A percentile compares a stretch with the other conserved stretches of the same genome.
phyloP scores from a whole-genome alignment of 2,329 filamentous ascomycete genomes.

The Setomelanomma holmii region DNA sequence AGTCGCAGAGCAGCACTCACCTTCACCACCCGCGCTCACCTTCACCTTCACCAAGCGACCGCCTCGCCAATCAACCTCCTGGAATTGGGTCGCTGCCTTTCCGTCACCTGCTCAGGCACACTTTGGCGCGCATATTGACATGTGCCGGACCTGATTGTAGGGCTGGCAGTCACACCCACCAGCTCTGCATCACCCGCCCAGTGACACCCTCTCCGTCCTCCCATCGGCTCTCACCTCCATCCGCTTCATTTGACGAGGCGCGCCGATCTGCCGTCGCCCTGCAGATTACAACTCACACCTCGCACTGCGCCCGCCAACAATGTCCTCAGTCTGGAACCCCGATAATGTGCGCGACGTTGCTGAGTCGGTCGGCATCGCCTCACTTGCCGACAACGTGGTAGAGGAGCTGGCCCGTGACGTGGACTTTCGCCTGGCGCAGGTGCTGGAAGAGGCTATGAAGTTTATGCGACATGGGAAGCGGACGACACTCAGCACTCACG shows the following conservation, averaged over 20 bases:
- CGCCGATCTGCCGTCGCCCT: slow-evolving; percentile 15
- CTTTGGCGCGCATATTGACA: slow-evolving; percentile 38
- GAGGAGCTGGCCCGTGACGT: slow-evolving; percentile 91
- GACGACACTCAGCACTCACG: slow-evolving; percentile 85
- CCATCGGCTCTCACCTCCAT: slow-evolving; percentile 19
- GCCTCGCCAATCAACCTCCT: neutral
- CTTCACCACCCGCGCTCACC: neutral
- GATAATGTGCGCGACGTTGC: slow-evolving; percentile 96
- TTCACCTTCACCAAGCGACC: neutral
- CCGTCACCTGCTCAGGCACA: too few species aligned
- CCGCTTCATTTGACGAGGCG: slow-evolving; percentile 13
- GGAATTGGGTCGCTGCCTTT: neutral
- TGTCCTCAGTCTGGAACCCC: slow-evolving; percentile 81
- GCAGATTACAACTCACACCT: slow-evolving; percentile 12
- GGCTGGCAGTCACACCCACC: slow-evolving; percentile 39
- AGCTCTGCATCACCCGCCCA: slow-evolving; percentile 29
- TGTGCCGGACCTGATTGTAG: slow-evolving; percentile 39
- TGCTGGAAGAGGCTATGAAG: slow-evolving; percentile 91
- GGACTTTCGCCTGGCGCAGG: slow-evolving; percentile 92
- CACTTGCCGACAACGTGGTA: slow-evolving; percentile 83
- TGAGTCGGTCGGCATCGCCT: slow-evolving; percentile 88
- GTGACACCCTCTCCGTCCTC: slow-evolving; percentile 33
- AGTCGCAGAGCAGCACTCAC: neutral
- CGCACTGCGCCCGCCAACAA: slow-evolving; percentile 23
- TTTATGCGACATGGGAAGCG: slow-evolving; percentile 93